These are phyloP conservation scores for Papiliotrema laurentii DNA, from an alignment of 1,284 basidiomycete genomes.

Conservation along the genomic window DNA sequence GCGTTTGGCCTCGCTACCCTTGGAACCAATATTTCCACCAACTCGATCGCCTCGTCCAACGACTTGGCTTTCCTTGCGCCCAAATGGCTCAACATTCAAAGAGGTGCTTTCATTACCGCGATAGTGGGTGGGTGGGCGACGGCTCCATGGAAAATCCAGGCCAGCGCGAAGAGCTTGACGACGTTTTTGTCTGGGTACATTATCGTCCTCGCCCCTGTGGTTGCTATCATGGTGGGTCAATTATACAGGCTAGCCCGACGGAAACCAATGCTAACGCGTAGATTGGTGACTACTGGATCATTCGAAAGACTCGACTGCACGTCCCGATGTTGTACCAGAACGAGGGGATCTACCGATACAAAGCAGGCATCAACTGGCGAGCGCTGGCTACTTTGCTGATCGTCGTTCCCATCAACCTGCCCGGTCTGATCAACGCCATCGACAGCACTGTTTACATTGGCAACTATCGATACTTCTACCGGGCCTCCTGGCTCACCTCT, in stretches of 20 bases:
- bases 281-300: constrained; percentile 40
- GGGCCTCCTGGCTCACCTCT: constrained; percentile 36
- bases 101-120: constrained; percentile 70
- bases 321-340: constrained; percentile 44
- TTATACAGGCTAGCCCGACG: background rate
- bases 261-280: background rate
- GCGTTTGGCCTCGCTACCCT: constrained; percentile 63
- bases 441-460: constrained; percentile 33
- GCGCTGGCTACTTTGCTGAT: constrained; percentile 30
- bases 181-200: constrained; percentile 45
- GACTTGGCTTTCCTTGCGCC: constrained; percentile 60
- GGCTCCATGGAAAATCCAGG: constrained; percentile 44
- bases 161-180: constrained; percentile 37
- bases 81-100: constrained; percentile 65
- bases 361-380: constrained; percentile 40
- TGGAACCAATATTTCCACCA: constrained; percentile 65
- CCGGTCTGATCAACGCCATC: constrained; percentile 39
- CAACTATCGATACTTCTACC: constrained; percentile 39
- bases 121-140: constrained; percentile 63
- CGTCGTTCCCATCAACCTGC: constrained; percentile 39
- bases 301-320: constrained; percentile 29
- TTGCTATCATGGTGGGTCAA: constrained; percentile 35
- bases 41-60: constrained; percentile 71
- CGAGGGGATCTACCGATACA: constrained; percentile 44
- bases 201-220: constrained; percentile 41